Base-by-base conservation (phyloP, 257 asterid genomes). In the Gardenia jasminoides region DNA sequence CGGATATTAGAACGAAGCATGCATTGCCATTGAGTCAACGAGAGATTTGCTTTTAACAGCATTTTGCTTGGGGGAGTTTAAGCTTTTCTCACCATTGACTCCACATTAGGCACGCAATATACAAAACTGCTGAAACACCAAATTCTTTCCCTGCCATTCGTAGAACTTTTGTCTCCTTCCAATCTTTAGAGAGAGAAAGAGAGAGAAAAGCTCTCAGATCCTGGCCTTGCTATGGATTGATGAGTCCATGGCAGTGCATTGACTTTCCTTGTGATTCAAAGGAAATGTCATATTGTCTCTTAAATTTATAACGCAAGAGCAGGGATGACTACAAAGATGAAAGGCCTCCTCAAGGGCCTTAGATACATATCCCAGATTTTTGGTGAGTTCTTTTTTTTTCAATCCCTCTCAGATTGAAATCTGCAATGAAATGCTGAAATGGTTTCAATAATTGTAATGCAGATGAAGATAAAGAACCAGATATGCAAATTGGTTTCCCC, bases 331-430 rank as follows among this genome's bases (percentile, higher is more conserved):
- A 83, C 97, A 5, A 96, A 91, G 90, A 86, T 93, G 94, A 96
- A 96, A 80, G 98, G 98, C 82, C 88, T 96, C 10, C 83, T 96
- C 83, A 93, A 92, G 78, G 99, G 99, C 87, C 89, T 96, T 78
- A 90, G 92, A 87, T 92, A 96, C 91, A 93, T 96, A 83, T 93
- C 98, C 81, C 98, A 92, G 41, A 90, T 96, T 69, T 96, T 96
- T 82, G 99, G 99, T 95, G 33, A 76, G 92, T 79, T 47, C 11
- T 78, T 13, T 71, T n/a, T 28, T 6, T 69, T 2, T n/a, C n/a
- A 69, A 70, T 70, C 36, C 8, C 10, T 43, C 17, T 71, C 56
- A 44, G n/a, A 43, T 46, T 44, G n/a, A 44, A 0, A 12, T n/a
- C 36, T 48, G 61, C 22, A 16, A 24, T n/a, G 24, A 44, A 70